Percentiles rank a stretch among this genome's conserved stretches.
Conservation (phyloP, 225 moss, liverwort and hornwort species). For the Pseudisothecium myosuroides region DNA sequence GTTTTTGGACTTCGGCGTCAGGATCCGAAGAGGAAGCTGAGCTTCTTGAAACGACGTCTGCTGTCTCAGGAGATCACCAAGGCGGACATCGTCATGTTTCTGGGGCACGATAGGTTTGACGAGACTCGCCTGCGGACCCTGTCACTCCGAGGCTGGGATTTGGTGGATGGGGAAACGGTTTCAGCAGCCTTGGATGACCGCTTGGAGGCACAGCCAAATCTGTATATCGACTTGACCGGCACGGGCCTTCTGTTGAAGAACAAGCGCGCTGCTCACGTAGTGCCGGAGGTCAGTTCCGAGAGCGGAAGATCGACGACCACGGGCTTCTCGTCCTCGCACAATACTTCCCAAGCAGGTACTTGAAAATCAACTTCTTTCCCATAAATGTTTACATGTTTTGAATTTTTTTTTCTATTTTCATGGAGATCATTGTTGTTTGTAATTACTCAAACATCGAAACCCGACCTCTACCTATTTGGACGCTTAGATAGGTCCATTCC, state of each 20-base stretch:
- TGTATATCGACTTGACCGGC: constrained; percentile 9
- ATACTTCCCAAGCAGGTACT: background rate
- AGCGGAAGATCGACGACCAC: background rate
- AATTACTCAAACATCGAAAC: background rate
- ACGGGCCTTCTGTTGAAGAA: constrained; percentile 4
- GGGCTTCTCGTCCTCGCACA: background rate
- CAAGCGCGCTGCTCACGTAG: background rate
- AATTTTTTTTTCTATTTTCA: background rate
- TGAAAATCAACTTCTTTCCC: background rate
- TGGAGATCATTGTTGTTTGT: background rate
- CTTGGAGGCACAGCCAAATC: background rate
- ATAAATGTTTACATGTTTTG: background rate
- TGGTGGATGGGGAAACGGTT: background rate
- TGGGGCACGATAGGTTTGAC: background rate
- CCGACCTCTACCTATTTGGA: background rate
- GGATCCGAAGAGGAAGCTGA: constrained; percentile 2
- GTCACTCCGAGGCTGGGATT: constrained; percentile 6
- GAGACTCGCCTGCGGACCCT: background rate
- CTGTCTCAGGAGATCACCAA: background rate
- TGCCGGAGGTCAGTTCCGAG: background rate
- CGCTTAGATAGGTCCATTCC: background rate
- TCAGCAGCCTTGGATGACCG: background rate
- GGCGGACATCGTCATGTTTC: background rate
- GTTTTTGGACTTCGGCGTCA: background rate
- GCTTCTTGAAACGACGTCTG: background rate